These are phyloP conservation scores for Aspergillus carbonarius DNA, from an alignment of 2,329 filamentous ascomycete species.

Conservation along the genomic window DNA sequence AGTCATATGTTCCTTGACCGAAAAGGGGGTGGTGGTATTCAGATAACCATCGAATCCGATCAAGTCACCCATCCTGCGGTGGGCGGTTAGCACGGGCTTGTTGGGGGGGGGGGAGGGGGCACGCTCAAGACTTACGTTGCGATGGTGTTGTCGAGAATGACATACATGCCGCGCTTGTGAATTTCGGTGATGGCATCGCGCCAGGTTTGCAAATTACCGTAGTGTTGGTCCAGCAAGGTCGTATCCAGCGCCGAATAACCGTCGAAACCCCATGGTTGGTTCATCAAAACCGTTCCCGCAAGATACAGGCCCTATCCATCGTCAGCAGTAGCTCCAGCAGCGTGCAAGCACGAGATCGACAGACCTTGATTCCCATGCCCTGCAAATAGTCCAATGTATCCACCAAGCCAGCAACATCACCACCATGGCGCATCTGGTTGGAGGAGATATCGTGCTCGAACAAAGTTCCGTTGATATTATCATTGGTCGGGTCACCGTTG, in stretches of 20 bases:
- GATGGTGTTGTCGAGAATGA: slow-evolving; percentile 64
- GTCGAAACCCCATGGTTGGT: slow-evolving; percentile 62
- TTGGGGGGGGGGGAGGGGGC: background rate
- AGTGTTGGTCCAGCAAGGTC: slow-evolving; percentile 62
- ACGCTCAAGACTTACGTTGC: slow-evolving; percentile 49
- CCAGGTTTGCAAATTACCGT: slow-evolving; percentile 59
- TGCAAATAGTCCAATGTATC: slow-evolving; percentile 64
- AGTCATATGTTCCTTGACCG: slow-evolving; percentile 55
- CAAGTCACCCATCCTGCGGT: slow-evolving; percentile 53
- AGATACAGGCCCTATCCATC: slow-evolving; percentile 56
- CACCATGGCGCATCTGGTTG: slow-evolving; percentile 63
- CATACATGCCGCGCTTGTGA: slow-evolving; percentile 62
- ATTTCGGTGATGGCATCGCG: slow-evolving; percentile 57
- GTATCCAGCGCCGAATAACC: slow-evolving; percentile 60
- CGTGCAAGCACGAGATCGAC: background rate
- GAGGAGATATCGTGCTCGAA: slow-evolving; percentile 61
- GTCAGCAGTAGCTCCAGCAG: background rate
- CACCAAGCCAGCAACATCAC: slow-evolving; percentile 56
- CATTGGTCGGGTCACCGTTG: slow-evolving; percentile 63
- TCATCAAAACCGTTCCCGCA: slow-evolving; percentile 61
- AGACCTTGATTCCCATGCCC: slow-evolving; percentile 61
- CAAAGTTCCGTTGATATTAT: slow-evolving; percentile 59
- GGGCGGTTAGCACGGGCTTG: background rate
- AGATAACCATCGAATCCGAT: slow-evolving; percentile 46
- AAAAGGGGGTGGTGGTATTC: slow-evolving; percentile 56